Conservation (phyloP, 768 basidiomycete genomes). For the Fistulinella prunicolor region DNA sequence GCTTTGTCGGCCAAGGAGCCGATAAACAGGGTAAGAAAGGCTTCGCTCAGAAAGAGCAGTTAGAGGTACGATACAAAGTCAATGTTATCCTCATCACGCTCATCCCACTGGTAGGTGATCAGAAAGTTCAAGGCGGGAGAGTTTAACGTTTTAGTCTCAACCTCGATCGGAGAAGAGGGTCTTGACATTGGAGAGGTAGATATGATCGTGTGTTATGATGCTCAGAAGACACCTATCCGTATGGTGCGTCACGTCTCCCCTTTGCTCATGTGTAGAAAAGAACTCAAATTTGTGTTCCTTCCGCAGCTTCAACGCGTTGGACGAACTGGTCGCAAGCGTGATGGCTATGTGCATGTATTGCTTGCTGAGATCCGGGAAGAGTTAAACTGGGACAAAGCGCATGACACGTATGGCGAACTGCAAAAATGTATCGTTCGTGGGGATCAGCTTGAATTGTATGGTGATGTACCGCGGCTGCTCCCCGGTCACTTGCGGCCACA, state of each 20-base stretch:
- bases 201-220: slow-evolving; percentile 93
- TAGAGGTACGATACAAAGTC: slow-evolving; percentile 55
- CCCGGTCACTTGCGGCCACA: slow-evolving; percentile 75
- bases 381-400: slow-evolving; percentile 83
- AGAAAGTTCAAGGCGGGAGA: slow-evolving; percentile 81
- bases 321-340: slow-evolving; percentile 89
- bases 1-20: slow-evolving; percentile 88
- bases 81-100: slow-evolving; percentile 8
- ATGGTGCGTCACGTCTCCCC: slow-evolving; percentile 59
- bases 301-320: slow-evolving; percentile 90
- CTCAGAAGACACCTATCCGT: slow-evolving; percentile 93
- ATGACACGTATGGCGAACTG: slow-evolving; percentile 81
- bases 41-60: slow-evolving; percentile 86
- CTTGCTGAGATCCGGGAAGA: slow-evolving; percentile 92
- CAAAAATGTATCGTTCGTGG: slow-evolving; percentile 86
- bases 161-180: slow-evolving; percentile 97
- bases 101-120: slow-evolving; percentile 57
- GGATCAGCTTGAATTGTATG: slow-evolving; percentile 85
- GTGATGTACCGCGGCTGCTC: slow-evolving; percentile 85
- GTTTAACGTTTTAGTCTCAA: slow-evolving; percentile 91
- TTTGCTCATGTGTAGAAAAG: too few relatives aligned
- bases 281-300: slow-evolving; percentile 4
- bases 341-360: slow-evolving; percentile 86
- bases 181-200: slow-evolving; percentile 98
- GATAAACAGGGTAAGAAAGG: slow-evolving; percentile 88